Conservation (phyloP, 139 green algal genomes). For the Desmodesmus armatus region DNA sequence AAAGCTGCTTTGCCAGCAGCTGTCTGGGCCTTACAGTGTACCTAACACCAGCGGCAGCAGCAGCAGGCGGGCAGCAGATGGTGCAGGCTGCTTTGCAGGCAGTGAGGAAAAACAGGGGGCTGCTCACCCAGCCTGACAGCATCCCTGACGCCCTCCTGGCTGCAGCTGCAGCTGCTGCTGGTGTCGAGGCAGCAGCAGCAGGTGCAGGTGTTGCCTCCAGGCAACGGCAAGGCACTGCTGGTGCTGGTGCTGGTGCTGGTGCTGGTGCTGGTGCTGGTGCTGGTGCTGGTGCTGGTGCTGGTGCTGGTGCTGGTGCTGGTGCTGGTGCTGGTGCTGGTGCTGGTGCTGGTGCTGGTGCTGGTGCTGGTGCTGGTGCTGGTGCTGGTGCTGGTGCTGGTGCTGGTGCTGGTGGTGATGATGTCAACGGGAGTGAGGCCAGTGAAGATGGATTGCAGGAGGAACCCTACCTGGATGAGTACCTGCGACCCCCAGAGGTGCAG, state of each 20-base stretch:
- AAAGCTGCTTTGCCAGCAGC: constrained; percentile 56
- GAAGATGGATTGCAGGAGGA: too few species aligned
- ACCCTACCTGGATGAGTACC: constrained; percentile 66
- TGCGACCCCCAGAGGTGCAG: constrained; percentile 55
- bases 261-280: constrained; percentile 1
- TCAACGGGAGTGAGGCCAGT: not conserved
- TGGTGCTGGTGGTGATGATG: constrained; percentile 13
- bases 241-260: not conserved
- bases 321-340: not conserved
- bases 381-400: not conserved
- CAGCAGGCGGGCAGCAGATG: constrained; percentile 12
- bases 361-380: not conserved
- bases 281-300: constrained; percentile 28
- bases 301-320: not conserved
- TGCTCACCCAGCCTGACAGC: not conserved
- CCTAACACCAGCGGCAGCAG: constrained; percentile 41
- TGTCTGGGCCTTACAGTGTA: constrained; percentile 71
- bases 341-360: too few species aligned
- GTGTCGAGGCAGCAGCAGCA: not conserved
- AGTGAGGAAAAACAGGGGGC: not conserved
- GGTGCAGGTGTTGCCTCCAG: not conserved
- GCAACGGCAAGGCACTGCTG: not conserved
- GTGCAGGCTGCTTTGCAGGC: constrained; percentile 19
- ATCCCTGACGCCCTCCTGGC: not conserved
- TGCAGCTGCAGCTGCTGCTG: not conserved